Evolutionary conservation across 2,329 filamentous ascomycete species (phyloP).

Genomic region (Shiraia bambusicola): DNA sequence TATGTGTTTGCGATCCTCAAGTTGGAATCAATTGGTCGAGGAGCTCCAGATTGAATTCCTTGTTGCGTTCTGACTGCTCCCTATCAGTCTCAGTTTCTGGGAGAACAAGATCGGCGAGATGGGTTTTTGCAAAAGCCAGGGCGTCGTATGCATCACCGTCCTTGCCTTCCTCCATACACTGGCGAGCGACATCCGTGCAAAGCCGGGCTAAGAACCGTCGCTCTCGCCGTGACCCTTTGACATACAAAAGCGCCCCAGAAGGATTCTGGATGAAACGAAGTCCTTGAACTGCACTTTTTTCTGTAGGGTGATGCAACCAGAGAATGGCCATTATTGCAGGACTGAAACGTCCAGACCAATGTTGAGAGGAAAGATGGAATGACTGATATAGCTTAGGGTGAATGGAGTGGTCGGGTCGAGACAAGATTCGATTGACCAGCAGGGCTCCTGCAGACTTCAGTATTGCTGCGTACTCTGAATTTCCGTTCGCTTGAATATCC

Average conservation of each 20-base stretch:
- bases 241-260: slow-evolving; percentile 16
- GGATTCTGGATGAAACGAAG: slow-evolving; percentile 29
- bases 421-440: slow-evolving; percentile 29
- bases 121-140: slow-evolving; percentile 32
- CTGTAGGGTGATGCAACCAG: slow-evolving; percentile 33
- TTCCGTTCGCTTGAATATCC: slow-evolving; percentile 13
- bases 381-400: slow-evolving; percentile 23
- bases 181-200: slow-evolving; percentile 33
- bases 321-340: slow-evolving; percentile 29
- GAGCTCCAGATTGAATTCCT: slow-evolving; percentile 27
- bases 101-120: slow-evolving; percentile 36
- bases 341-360: slow-evolving; percentile 29
- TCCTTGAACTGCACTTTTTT: slow-evolving; percentile 19
- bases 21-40: slow-evolving; percentile 27
- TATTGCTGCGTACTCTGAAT: slow-evolving; percentile 9
- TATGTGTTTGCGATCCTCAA: slow-evolving; percentile 11
- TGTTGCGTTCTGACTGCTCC: no score
- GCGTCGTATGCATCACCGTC: slow-evolving; percentile 31
- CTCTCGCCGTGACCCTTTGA: slow-evolving; percentile 10
- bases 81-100: slow-evolving; percentile 14
- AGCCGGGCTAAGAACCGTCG: slow-evolving; percentile 32
- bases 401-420: slow-evolving; percentile 7
- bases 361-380: slow-evolving; percentile 23
- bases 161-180: slow-evolving; percentile 31
- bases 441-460: slow-evolving; percentile 27